Evolutionary conservation across 2,329 filamentous ascomycete genomes (phyloP).

Genomic region (Pestalotiopsis sp.): DNA sequence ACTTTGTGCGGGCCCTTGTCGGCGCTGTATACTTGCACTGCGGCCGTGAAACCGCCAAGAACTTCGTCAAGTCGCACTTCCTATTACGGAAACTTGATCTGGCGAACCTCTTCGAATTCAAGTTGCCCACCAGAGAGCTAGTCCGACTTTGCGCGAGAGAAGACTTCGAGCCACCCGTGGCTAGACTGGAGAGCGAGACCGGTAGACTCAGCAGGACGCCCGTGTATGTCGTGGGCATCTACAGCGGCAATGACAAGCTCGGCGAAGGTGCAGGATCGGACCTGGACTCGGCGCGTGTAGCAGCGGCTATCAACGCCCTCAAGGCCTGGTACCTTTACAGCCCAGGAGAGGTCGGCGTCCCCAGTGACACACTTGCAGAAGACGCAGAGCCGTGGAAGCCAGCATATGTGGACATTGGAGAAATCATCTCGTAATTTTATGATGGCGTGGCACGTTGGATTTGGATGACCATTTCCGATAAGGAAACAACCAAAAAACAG

Average conservation of each 20-base stretch:
- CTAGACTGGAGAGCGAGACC: conserved; percentile 86
- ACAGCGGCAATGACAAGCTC: conserved; percentile 85
- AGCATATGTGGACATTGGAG: conserved; percentile 68
- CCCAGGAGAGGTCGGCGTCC: conserved; percentile 66
- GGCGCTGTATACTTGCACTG: conserved; percentile 85
- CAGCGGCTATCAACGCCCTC: conserved; percentile 81
- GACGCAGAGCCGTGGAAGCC: conserved; percentile 65
- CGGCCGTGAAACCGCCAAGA: conserved; percentile 74
- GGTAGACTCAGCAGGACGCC: conserved; percentile 81
- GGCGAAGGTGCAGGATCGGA: conserved; percentile 84
- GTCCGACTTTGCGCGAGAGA: conserved; percentile 82
- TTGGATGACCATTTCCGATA: neutral
- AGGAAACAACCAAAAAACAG: neutral
- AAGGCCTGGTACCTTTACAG: conserved; percentile 98
- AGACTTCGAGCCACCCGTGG: conserved; percentile 83
- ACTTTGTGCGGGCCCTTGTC: conserved; percentile 80
- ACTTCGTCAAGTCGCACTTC: conserved; percentile 83
- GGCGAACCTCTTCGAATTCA: conserved; percentile 78
- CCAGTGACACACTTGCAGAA: conserved; percentile 67
- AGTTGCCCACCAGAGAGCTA: conserved; percentile 80
- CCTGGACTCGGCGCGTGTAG: conserved; percentile 73
- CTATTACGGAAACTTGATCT: conserved; percentile 78
- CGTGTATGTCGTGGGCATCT: conserved; percentile 93
- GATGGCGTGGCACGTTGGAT: neutral
- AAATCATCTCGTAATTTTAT: conserved; percentile 54